A percentile compares a stretch with the other conserved stretches of the same genome.
phyloP scores from a whole-genome alignment of 2,329 filamentous ascomycete species.

The Fusarium incarnatum region DNA sequence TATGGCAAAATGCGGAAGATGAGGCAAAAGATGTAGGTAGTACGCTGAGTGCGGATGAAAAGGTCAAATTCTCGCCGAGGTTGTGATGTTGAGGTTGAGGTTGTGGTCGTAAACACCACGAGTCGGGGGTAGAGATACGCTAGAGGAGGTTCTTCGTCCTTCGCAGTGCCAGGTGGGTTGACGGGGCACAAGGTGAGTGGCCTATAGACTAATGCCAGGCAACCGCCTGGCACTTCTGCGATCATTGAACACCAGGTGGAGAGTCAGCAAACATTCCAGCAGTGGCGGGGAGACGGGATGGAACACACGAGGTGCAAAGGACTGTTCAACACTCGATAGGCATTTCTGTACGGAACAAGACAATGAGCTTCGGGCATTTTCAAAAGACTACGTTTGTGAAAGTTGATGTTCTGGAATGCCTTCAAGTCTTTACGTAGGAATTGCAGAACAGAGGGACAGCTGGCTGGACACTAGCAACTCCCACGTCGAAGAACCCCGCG shows the following conservation, averaged over 20 bases:
- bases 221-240: not conserved
- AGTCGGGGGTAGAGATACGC: not conserved
- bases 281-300: not conserved
- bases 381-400: not conserved
- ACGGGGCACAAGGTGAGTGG: not conserved
- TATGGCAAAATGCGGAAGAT: not conserved
- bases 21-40: not conserved
- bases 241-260: not conserved
- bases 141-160: not conserved
- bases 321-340: not conserved
- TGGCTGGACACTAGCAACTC: not conserved
- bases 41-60: not conserved
- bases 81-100: not conserved
- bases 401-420: not conserved
- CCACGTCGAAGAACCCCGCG: not conserved
- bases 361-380: not conserved
- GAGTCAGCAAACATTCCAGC: not conserved
- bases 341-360: not conserved
- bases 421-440: not conserved
- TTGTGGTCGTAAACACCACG: not conserved
- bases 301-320: fast-evolving
- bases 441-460: too few relatives aligned
- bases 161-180: not conserved
- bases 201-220: not conserved
- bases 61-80: not conserved